Conservation (phyloP, 2,329 filamentous ascomycete genomes). For the Drechslera avenae region DNA sequence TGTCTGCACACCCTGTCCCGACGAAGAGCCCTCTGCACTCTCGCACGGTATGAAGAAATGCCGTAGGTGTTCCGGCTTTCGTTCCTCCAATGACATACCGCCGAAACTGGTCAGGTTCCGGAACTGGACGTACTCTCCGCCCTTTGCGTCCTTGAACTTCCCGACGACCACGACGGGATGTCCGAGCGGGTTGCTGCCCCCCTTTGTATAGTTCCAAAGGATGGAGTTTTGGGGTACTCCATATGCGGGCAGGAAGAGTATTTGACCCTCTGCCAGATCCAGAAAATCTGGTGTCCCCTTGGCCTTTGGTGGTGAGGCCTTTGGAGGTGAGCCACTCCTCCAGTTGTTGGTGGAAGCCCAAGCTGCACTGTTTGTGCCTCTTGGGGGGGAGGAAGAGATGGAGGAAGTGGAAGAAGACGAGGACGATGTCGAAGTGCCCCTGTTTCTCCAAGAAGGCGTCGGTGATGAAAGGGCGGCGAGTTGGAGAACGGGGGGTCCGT, state of each 20-base stretch:
- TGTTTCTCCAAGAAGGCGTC: too few relatives aligned
- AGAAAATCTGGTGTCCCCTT: conserved; percentile 2
- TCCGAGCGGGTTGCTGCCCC: background rate
- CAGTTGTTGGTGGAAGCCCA: conserved; percentile 2
- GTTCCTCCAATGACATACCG: conserved; percentile 5
- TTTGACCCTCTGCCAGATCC: conserved; percentile 5
- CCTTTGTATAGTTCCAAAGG: background rate
- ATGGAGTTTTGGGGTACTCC: background rate
- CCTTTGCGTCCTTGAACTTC: background rate
- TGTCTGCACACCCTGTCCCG: background rate
- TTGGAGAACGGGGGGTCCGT: too few relatives aligned
- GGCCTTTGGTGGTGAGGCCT: background rate
- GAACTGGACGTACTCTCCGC: conserved; percentile 13
- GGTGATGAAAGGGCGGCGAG: too few relatives aligned
- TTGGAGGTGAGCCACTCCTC: conserved; percentile 2
- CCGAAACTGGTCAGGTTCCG: conserved; percentile 20
- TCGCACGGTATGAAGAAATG: conserved; percentile 19
- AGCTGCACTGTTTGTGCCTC: background rate
- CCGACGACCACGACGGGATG: conserved; percentile 20
- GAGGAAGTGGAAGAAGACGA: background rate
- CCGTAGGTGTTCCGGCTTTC: background rate
- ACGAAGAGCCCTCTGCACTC: conserved; percentile 2
- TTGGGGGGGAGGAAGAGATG: conserved; percentile 1
- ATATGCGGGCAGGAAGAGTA: conserved; percentile 4
- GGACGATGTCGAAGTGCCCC: background rate